Base-by-base conservation (phyloP, 345 rosid genomes). In the Hibiscus tridactylites region DNA sequence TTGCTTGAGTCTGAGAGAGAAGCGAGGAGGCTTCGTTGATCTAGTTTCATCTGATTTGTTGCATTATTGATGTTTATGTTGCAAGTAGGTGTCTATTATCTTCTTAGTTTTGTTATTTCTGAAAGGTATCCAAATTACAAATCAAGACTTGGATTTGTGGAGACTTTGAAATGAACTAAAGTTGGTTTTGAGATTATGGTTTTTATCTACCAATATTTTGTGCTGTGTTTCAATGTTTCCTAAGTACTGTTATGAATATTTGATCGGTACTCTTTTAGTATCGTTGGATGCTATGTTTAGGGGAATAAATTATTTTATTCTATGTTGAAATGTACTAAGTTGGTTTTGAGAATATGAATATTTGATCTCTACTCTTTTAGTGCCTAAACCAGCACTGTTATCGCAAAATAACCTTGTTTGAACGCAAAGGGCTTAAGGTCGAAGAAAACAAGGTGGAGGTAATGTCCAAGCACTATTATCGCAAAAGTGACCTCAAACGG, bases 1-100 rank as follows among this genome's bases (percentile, higher is more conserved):
- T 53, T 64, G 75, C 64, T 74, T 47, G 42, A 59, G 67, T 66
- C 72, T 28, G 53, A 35, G 39, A 59, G 75, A 60, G 68, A 71
- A 71, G 68, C 74, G 4, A 61, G 74, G 74, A 71, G 74, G 44
- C 74, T 39, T 39, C 37, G 49, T 37, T 64, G 31, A 35, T 39
- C 1, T 42, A 15, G n/a, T 8, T 56, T 21, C 61, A 16, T 15
- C 6, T 5, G 6, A 49, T 15, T 24, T 2, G 1, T 46, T 12
- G 28, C 37, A 8, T 24, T 13, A 2, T 24, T 46, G 42, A 11
- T 57, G 31, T 57, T 24, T 21, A 9, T 57, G 61, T 21, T 24
- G 61, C 33, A 10, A 9, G 10, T 7, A 15, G 26, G 42, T 67
- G 50, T 57, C n/a, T 67, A 16, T 67, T 47, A 8, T 49, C 35